Base-by-base conservation (phyloP, 768 basidiomycete species). In the Rhizopogon salebrosus region DNA sequence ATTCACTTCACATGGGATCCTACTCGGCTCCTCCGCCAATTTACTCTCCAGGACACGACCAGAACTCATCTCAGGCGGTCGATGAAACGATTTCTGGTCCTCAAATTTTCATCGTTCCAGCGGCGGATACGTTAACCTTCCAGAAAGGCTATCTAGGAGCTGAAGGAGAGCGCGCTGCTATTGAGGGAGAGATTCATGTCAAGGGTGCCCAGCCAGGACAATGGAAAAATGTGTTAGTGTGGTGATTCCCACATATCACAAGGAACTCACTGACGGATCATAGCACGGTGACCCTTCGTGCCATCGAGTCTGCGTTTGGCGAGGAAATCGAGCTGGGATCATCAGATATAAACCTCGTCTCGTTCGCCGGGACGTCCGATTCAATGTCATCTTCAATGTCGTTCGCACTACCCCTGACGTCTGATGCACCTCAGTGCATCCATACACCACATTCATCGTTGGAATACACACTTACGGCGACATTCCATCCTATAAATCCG, bases 161-260 rank as follows among this genome's bases (percentile, higher is more conserved):
- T 22, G 89, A 91, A 52, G 88, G 80, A 48, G 91, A 92, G 67
- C 78, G 76, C 54, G 89, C 91, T 13, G 85, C 89, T 8, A 80
- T 94, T 49, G 91, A 92, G 63, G 92, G 92, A 42, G 92, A 93
- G 64, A 75, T 94, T 16, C 92, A 93, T 65, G 74, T 93, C 59
- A 94, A 93, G 69, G 86, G 81, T 52, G 75, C 76, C 34, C 76
- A 78, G 52, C 70, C 75, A 49, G 74, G 72, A 49, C 76, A 72
- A 57, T 89, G 86, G 83, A 68, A 71, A 52, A 82, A 82, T 73
- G 72, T 91, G 91, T 90, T 69, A 75, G 90, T 80, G 54, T 49
- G 11, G 53, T 56, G 49, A 37, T 50, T 52, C 46, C 53, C 38
- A 40, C 26, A 29, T 36, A 57, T 53, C 51, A 51, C 51, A 42